Percentiles rank a stretch among this genome's conserved stretches.
Evolutionary conservation across 2,329 filamentous ascomycete species (phyloP).

Genomic region (Elsinoe australis): DNA sequence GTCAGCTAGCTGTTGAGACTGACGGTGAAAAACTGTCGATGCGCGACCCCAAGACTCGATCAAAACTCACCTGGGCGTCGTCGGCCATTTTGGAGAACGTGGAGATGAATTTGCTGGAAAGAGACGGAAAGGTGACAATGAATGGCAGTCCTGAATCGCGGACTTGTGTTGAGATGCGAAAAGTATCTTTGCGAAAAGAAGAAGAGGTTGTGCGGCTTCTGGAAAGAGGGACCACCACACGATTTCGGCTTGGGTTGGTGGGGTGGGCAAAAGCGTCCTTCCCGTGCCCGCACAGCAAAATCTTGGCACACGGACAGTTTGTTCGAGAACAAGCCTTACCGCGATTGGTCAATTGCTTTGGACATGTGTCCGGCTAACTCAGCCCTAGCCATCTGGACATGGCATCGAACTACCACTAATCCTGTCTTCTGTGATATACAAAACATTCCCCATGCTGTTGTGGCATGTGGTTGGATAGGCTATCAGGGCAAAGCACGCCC

Average conservation of each 20-base stretch:
- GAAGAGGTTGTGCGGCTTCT: conserved; percentile 11
- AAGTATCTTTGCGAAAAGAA: conserved; percentile 15
- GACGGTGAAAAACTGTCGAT: conserved; percentile 16
- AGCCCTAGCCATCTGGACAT: not conserved
- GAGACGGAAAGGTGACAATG: conserved; percentile 17
- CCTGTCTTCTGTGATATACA: too few species aligned
- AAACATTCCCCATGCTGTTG: conserved; percentile 9
- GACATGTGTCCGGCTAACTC: conserved; percentile 11
- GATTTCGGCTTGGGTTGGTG: conserved; percentile 8
- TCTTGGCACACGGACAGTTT: too few species aligned
- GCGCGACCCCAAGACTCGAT: conserved; percentile 8
- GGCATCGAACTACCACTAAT: too few species aligned
- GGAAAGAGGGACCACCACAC: conserved; percentile 9
- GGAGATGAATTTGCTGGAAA: not conserved
- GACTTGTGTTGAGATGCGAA: conserved; percentile 21
- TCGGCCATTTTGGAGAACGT: conserved; percentile 24
- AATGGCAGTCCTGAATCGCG: conserved; percentile 11
- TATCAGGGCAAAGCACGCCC: conserved; percentile 62
- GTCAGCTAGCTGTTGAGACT: conserved; percentile 8
- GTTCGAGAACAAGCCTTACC: too few species aligned
- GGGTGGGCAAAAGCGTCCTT: not conserved
- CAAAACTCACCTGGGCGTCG: conserved; percentile 26
- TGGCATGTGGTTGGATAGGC: conserved; percentile 83
- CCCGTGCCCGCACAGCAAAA: conserved; percentile 7
- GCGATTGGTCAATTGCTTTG: conserved; percentile 12